Conservation (phyloP, 2,329 filamentous ascomycete genomes). For the Coccinonectria pachysandricola region DNA sequence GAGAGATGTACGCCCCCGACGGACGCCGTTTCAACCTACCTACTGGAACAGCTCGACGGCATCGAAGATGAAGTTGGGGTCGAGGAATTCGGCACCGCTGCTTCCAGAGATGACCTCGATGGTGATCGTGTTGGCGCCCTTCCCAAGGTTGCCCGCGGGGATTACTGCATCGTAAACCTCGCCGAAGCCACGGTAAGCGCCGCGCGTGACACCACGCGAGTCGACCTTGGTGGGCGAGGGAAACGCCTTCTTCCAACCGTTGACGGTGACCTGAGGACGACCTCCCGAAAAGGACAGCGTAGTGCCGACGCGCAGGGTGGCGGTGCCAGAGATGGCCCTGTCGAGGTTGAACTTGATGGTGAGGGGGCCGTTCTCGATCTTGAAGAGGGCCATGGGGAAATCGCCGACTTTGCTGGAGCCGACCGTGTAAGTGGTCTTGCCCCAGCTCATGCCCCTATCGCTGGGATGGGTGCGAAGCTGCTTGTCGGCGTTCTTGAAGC, state of each 20-base stretch:
- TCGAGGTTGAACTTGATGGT: constrained; percentile 50
- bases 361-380: constrained; percentile 46
- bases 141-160: constrained; percentile 45
- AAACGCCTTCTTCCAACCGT: constrained; percentile 37
- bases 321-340: constrained; percentile 36
- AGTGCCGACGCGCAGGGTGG: constrained; percentile 54
- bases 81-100: constrained; percentile 42
- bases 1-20: too few relatives aligned
- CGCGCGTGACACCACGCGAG: constrained; percentile 54
- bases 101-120: constrained; percentile 50
- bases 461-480: constrained; percentile 59
- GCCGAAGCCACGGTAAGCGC: constrained; percentile 52
- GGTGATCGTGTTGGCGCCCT: constrained; percentile 53
- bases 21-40: background rate
- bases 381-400: constrained; percentile 59
- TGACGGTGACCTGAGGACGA: constrained; percentile 47
- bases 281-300: constrained; percentile 52
- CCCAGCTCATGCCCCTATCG: constrained; percentile 56
- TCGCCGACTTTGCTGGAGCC: constrained; percentile 39
- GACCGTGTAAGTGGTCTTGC: constrained; percentile 49
- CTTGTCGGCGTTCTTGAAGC: constrained; percentile 57
- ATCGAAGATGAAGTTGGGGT: constrained; percentile 39
- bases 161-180: constrained; percentile 55
- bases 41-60: constrained; percentile 18
- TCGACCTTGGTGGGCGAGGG: constrained; percentile 51